Evolutionary conservation across 768 basidiomycete genomes (phyloP).

Genomic region (Postia placenta): DNA sequence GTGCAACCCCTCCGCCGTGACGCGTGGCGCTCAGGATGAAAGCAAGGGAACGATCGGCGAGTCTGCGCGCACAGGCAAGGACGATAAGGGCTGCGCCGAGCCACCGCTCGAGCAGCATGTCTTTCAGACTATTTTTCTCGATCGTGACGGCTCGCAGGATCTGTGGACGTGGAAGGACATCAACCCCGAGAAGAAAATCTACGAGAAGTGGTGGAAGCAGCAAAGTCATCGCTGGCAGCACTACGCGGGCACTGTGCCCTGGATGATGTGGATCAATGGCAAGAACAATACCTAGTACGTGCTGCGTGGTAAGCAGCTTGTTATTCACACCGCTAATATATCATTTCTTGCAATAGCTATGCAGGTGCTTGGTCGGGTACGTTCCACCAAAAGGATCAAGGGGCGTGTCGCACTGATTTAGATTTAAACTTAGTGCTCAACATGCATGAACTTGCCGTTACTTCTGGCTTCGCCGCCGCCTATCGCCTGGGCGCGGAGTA

Average conservation of each 20-base stretch:
- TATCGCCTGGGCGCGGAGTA: slow-evolving; percentile 29
- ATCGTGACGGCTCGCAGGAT: slow-evolving; percentile 31
- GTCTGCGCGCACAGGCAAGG: slow-evolving; percentile 14
- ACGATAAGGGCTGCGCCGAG: slow-evolving; percentile 13
- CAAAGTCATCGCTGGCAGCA: slow-evolving; percentile 47
- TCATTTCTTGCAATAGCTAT: slow-evolving; percentile 13
- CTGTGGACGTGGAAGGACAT: slow-evolving; percentile 41
- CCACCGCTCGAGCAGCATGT: slow-evolving; percentile 36
- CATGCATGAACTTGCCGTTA: slow-evolving; percentile 32
- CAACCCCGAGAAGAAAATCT: slow-evolving; percentile 29
- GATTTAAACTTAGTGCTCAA: slow-evolving; percentile 21
- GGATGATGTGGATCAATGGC: slow-evolving; percentile 34
- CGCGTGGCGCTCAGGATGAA: slow-evolving; percentile 7
- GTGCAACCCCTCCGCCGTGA: slow-evolving; percentile 8
- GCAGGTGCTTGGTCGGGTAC: slow-evolving; percentile 28
- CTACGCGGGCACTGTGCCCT: slow-evolving; percentile 31
- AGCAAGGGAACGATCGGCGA: slow-evolving; percentile 7
- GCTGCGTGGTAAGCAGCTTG: too few relatives aligned
- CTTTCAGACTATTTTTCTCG: slow-evolving; percentile 47
- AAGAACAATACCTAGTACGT: slow-evolving; percentile 28
- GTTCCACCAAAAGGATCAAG: slow-evolving; percentile 2
- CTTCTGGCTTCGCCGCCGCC: slow-evolving; percentile 36
- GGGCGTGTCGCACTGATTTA: not conserved
- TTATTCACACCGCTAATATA: not conserved
- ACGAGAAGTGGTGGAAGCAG: slow-evolving; percentile 49